phyloP scores from a whole-genome alignment of 768 basidiomycete genomes.

The Pisolithus orientalis region DNA sequence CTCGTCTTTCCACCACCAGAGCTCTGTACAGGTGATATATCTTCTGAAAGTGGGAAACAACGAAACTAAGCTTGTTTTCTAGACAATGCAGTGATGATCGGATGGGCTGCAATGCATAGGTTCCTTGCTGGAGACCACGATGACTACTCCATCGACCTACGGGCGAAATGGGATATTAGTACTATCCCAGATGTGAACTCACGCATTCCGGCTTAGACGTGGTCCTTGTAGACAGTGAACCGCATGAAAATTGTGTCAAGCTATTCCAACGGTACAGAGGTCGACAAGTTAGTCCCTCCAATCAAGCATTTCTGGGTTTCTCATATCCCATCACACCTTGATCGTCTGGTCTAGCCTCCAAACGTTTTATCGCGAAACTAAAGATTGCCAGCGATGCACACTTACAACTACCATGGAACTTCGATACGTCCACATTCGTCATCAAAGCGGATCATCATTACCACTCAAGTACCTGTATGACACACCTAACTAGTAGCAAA shows the following conservation, averaged over 20 bases:
- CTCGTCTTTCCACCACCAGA: slow-evolving; percentile 70
- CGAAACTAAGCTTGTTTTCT: not conserved
- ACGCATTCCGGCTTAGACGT: too few species aligned
- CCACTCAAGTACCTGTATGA: not conserved
- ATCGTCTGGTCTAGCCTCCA: too few species aligned
- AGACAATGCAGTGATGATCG: slow-evolving; percentile 99
- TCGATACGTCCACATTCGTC: too few species aligned
- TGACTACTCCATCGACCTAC: slow-evolving; percentile 52
- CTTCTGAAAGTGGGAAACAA: not conserved
- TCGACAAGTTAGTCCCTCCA: too few species aligned
- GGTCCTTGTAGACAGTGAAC: too few species aligned
- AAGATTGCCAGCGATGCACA: too few species aligned
- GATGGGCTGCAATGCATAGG: slow-evolving; percentile 82
- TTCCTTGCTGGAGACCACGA: slow-evolving; percentile 60
- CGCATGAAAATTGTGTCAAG: too few species aligned
- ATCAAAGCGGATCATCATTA: not conserved
- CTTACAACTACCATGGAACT: too few species aligned
- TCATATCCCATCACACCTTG: too few species aligned
- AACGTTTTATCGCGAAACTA: too few species aligned
- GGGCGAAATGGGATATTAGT: slow-evolving; percentile 78
- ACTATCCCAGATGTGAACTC: slow-evolving; percentile 2
- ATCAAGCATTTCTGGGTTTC: too few species aligned
- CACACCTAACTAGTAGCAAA: not conserved
- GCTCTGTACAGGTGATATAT: slow-evolving; percentile 70
- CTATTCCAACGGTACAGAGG: too few species aligned